phyloP scores from a whole-genome alignment of 352 stramenopile species.

The Phytophthora chlamydospora region DNA sequence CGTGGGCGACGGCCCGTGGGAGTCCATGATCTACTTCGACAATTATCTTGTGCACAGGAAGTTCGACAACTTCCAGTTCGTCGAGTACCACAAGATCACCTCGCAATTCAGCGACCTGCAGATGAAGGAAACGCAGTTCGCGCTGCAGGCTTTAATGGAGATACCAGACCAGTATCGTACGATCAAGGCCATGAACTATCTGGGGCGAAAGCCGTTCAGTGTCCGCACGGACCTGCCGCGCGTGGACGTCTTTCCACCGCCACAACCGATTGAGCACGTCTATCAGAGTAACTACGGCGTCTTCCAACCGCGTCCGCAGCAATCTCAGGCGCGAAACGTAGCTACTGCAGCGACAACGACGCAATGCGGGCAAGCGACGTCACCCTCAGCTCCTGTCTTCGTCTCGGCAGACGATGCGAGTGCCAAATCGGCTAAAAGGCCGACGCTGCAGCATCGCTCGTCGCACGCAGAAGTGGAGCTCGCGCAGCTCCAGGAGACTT shows the following conservation, averaged over 20 bases:
- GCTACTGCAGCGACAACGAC: conserved; percentile 19
- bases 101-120: conserved; percentile 49
- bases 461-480: conserved; percentile 68
- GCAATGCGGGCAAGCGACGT: conserved; percentile 29
- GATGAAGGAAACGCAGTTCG: conserved; percentile 74
- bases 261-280: conserved; percentile 35
- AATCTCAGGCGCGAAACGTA: conserved; percentile 10
- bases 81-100: conserved; percentile 82
- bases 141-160: conserved; percentile 86
- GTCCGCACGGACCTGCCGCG: conserved; percentile 57
- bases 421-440: conserved; percentile 5
- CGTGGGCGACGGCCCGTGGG: conserved; percentile 83
- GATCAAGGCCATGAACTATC: conserved; percentile 77
- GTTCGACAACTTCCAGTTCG: conserved; percentile 91
- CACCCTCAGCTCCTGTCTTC: conserved; percentile 35
- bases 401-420: conserved; percentile 18
- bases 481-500: conserved; percentile 60
- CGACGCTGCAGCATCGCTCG: conserved; percentile 41
- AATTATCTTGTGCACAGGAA: conserved; percentile 76
- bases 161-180: conserved; percentile 81
- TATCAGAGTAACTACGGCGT: conserved; percentile 38
- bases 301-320: conserved; percentile 32
- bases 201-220: conserved; percentile 54
- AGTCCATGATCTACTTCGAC: conserved; percentile 84
- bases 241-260: conserved; percentile 71